Evolutionary conservation across 2,329 filamentous ascomycete species (phyloP).

Genomic region (Hortaea werneckii): DNA sequence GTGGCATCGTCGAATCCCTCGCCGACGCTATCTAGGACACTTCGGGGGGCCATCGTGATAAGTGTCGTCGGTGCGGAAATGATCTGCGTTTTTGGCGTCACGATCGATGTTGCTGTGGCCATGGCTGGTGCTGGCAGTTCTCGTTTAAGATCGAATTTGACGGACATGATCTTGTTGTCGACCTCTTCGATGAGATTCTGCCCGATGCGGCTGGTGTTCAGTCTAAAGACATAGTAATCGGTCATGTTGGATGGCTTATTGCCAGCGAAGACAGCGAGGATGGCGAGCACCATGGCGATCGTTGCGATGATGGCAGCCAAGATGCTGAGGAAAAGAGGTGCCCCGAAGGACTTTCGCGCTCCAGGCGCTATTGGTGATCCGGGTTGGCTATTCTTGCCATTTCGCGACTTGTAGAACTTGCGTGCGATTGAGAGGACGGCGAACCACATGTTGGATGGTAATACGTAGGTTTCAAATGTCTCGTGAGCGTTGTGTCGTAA

Average conservation of each 20-base stretch:
- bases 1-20: no score
- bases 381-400: neutral
- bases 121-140: neutral
- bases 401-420: neutral
- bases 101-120: slow-evolving; percentile 1
- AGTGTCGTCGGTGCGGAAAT: slow-evolving; percentile 9
- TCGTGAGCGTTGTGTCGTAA: no score
- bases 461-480: neutral
- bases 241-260: slow-evolving; percentile 47
- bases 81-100: slow-evolving; percentile 1
- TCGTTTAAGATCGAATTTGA: neutral
- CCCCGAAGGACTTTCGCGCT: neutral
- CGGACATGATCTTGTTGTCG: slow-evolving; percentile 14
- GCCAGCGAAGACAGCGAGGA: slow-evolving; percentile 53
- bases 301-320: slow-evolving; percentile 31
- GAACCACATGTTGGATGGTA: neutral
- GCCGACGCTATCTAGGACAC: no score
- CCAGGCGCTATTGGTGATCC: neutral
- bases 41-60: slow-evolving; percentile 15
- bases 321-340: neutral
- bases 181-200: slow-evolving; percentile 24
- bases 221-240: slow-evolving; percentile 46
- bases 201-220: slow-evolving; percentile 49
- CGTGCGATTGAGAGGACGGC: neutral
- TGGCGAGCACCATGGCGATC: slow-evolving; percentile 46